phyloP scores from a whole-genome alignment of 805 yeast species.

The Barnettozyma wickerhamii region DNA sequence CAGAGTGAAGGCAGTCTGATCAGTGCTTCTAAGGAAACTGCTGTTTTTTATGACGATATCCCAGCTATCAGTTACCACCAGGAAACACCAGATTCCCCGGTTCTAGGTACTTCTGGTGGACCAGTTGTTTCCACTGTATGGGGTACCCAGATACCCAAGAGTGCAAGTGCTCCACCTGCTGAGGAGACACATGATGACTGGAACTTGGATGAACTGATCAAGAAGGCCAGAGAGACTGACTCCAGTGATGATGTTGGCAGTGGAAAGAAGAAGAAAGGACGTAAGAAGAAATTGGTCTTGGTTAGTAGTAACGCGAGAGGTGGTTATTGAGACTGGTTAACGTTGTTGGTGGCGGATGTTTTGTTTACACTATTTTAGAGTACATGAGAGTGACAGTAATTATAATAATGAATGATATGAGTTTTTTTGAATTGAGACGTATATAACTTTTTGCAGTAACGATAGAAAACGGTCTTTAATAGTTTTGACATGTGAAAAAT shows the following conservation, averaged over 20 bases:
- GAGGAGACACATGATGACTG: slow-evolving; percentile 32
- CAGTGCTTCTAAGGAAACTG: neutral
- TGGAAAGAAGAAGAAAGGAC: slow-evolving; percentile 16
- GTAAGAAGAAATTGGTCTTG: slow-evolving; percentile 21
- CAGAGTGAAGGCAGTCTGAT: slow-evolving; percentile 6
- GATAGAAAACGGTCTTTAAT: no score
- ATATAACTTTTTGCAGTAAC: no score
- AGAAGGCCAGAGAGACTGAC: slow-evolving; percentile 15
- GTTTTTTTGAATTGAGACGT: no score
- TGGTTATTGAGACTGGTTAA: slow-evolving; percentile 4
- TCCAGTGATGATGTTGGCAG: slow-evolving; percentile 2
- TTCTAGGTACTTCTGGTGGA: slow-evolving; percentile 15
- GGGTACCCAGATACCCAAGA: slow-evolving; percentile 53
- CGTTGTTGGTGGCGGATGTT: neutral
- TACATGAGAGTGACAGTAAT: neutral
- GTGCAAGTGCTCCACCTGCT: slow-evolving; percentile 21
- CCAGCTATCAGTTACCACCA: slow-evolving; percentile 15
- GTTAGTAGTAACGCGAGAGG: slow-evolving; percentile 14
- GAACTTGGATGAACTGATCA: slow-evolving; percentile 24
- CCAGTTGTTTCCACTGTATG: slow-evolving; percentile 51
- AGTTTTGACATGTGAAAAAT: slow-evolving; percentile 1
- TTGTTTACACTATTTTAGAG: no score
- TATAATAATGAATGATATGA: neutral
- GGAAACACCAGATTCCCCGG: slow-evolving; percentile 28
- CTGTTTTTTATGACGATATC: slow-evolving; percentile 5